Percentiles rank a stretch among this genome's conserved stretches.
Evolutionary conservation across 2,329 filamentous ascomycete species (phyloP).

Genomic region (Talaromyces marneffei): DNA sequence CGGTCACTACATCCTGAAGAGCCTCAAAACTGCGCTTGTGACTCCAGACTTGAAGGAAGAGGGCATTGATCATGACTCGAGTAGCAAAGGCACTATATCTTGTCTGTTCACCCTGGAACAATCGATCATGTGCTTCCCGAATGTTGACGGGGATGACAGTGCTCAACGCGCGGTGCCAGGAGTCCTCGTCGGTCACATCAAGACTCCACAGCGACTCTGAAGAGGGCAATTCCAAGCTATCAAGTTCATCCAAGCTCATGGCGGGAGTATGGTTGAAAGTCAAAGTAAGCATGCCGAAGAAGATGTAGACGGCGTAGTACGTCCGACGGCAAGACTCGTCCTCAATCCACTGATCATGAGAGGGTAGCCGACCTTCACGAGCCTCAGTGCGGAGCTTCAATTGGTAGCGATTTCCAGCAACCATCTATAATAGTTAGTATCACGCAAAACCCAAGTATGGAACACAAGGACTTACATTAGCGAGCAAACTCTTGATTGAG

Average conservation of each 20-base stretch:
- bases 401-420: constrained; percentile 93
- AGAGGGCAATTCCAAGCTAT: constrained; percentile 83
- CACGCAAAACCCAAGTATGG: constrained; percentile 19
- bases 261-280: constrained; percentile 98
- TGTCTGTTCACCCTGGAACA: constrained; percentile 87
- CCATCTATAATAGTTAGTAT: constrained; percentile 56
- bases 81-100: constrained; percentile 96
- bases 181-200: constrained; percentile 66
- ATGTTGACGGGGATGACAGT: constrained; percentile 73
- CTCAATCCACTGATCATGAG: constrained; percentile 86
- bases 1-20: constrained; percentile 91
- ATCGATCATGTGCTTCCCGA: constrained; percentile 85
- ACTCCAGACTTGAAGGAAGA: constrained; percentile 98
- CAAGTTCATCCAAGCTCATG: constrained; percentile 97
- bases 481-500: constrained; percentile 95
- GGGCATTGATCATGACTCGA: constrained; percentile 95
- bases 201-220: constrained; percentile 94
- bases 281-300: constrained; percentile 90
- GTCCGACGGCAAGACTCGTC: constrained; percentile 95
- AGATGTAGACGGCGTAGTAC: constrained; percentile 98
- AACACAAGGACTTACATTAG: constrained; percentile 54
- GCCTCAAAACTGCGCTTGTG: constrained; percentile 98
- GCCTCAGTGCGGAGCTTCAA: constrained; percentile 88
- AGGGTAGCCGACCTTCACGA: constrained; percentile 68
- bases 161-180: constrained; percentile 76